Conservation (phyloP, 2,329 filamentous ascomycete genomes). For the Epichloe festucae region DNA sequence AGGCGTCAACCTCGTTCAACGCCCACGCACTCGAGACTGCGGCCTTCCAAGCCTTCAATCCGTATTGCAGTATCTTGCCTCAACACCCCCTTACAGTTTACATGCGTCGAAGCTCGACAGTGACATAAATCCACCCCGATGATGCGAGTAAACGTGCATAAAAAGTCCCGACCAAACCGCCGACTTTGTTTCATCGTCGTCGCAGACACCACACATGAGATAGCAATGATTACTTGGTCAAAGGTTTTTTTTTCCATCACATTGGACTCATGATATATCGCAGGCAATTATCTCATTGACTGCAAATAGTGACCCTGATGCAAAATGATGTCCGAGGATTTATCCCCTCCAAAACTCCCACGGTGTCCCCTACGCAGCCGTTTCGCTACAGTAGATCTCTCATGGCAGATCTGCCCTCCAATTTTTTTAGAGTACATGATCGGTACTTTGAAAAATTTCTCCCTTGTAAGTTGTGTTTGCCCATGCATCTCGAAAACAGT, state of each 20-base stretch:
- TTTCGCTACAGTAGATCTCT: slow-evolving; percentile 14
- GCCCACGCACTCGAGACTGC: too few species aligned
- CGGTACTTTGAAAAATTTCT: slow-evolving; percentile 17
- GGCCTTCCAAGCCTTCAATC: background rate
- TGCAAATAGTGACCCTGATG: slow-evolving; percentile 30
- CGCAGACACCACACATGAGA: background rate
- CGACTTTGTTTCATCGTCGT: background rate
- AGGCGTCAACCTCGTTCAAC: too few species aligned
- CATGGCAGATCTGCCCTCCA: slow-evolving; percentile 27
- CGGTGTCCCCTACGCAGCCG: slow-evolving; percentile 27
- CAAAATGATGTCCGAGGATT: slow-evolving; percentile 36
- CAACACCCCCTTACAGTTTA: background rate
- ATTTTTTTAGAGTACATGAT: slow-evolving; percentile 33
- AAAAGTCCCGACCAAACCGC: background rate
- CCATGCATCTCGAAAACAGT: slow-evolving; percentile 27
- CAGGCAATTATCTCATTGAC: slow-evolving; percentile 21
- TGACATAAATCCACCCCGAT: too few species aligned
- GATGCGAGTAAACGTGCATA: too few species aligned
- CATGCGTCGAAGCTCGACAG: background rate
- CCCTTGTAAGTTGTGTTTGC: slow-evolving; percentile 13
- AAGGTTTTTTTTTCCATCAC: background rate
- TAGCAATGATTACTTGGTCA: background rate
- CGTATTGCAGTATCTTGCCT: background rate
- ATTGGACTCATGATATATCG: slow-evolving; percentile 3
- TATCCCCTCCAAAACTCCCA: slow-evolving; percentile 32